Conservation (phyloP, 129 eudicot species). For the Arctium minus region DNA sequence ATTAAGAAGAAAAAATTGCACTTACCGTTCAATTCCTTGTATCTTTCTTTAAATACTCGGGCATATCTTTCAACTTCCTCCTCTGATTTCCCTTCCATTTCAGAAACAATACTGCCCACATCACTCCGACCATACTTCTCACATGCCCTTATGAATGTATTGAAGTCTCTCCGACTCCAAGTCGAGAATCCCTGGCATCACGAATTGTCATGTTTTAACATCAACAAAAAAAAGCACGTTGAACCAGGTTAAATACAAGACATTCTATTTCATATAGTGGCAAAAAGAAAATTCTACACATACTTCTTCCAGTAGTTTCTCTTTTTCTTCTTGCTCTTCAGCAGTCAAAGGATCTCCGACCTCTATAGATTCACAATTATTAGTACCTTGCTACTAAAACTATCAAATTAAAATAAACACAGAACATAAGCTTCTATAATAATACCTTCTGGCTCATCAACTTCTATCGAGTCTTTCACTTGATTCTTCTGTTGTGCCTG, state of each 20-base stretch:
- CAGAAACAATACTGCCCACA: slow-evolving; percentile 71
- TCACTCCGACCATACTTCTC: slow-evolving; percentile 93
- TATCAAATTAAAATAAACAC: background rate
- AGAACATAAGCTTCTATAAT: background rate
- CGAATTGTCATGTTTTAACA: background rate
- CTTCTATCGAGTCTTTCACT: slow-evolving; percentile 82
- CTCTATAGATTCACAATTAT: slow-evolving; percentile 37
- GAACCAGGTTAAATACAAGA: background rate
- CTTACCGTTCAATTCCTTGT: slow-evolving; percentile 87
- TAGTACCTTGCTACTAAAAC: background rate
- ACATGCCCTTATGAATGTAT: slow-evolving; percentile 90
- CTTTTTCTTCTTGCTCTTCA: slow-evolving; percentile 97
- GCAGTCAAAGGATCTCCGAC: slow-evolving; percentile 93
- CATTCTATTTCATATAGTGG: background rate
- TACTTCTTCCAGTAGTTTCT: slow-evolving; percentile 80
- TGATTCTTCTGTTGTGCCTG: slow-evolving; percentile 84
- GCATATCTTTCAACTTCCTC: slow-evolving; percentile 98
- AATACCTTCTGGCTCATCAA: slow-evolving; percentile 95
- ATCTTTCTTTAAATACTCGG: slow-evolving; percentile 87
- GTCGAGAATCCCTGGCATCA: slow-evolving; percentile 73
- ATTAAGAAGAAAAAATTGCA: background rate
- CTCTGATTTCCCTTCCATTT: slow-evolving; percentile 93
- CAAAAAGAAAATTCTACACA: background rate
- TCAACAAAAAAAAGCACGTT: background rate
- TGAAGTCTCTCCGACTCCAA: slow-evolving; percentile 94